A percentile compares a stretch with the other conserved stretches of the same genome.
Evolutionary conservation across 2,329 filamentous ascomycete species (phyloP).

Genomic region (Penicillium sp.): DNA sequence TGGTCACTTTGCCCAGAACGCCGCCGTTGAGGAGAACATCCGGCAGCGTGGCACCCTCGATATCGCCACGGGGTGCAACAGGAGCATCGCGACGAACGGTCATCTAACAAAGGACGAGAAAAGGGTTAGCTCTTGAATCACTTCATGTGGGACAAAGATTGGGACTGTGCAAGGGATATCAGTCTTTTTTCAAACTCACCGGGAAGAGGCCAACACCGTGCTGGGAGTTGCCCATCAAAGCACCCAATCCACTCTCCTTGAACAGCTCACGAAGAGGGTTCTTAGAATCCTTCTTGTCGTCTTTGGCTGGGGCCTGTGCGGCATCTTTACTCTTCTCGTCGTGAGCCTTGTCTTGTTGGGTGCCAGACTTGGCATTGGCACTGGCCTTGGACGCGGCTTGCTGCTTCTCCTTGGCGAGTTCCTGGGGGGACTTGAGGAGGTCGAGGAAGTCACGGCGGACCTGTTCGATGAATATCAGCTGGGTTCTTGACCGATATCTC

Average conservation of each 20-base stretch:
- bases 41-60: conserved; percentile 15
- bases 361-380: not conserved
- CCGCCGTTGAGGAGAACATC: conserved; percentile 13
- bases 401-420: not conserved
- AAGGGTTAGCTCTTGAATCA: not conserved
- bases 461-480: not conserved
- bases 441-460: conserved; percentile 1
- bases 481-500: no score
- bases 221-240: conserved; percentile 10
- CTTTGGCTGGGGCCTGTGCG: not conserved
- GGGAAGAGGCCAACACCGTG: conserved; percentile 20
- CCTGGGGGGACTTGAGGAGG: not conserved
- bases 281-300: not conserved
- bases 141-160: no score
- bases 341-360: not conserved
- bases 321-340: not conserved
- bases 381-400: not conserved
- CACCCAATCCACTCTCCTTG: conserved; percentile 12
- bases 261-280: conserved; percentile 7
- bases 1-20: conserved; percentile 12
- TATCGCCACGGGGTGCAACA: conserved; percentile 9
- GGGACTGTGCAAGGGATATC: no score
- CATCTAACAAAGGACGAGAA: conserved; percentile 5
- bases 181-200: conserved; percentile 1
- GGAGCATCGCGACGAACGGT: conserved; percentile 12